phyloP scores from a whole-genome alignment of 2,329 filamentous ascomycete species.

The Penicillium sp. region DNA sequence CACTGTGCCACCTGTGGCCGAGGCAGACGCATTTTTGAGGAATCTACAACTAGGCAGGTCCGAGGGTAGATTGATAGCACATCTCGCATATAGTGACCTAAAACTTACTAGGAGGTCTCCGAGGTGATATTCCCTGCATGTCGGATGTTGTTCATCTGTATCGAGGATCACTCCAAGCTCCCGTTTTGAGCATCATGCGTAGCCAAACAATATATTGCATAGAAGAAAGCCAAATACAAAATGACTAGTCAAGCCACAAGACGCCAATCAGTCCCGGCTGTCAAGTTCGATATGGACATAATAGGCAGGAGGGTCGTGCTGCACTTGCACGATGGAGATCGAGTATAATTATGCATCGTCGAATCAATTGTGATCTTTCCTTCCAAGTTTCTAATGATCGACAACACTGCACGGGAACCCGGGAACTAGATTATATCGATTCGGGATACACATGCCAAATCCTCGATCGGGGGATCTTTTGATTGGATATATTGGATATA shows the following conservation, averaged over 20 bases:
- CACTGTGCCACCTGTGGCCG: background rate
- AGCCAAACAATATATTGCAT: background rate
- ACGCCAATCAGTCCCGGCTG: background rate
- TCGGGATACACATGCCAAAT: too few relatives aligned
- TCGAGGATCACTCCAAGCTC: background rate
- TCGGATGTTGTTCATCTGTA: background rate
- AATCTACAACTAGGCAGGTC: background rate
- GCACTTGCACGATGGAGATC: background rate
- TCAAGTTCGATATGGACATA: background rate
- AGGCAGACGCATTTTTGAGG: background rate
- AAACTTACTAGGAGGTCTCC: background rate
- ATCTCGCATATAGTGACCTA: background rate
- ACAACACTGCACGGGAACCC: slow-evolving; percentile 6
- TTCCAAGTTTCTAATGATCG: background rate
- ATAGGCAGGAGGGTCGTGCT: background rate
- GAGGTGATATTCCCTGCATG: background rate
- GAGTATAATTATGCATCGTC: background rate
- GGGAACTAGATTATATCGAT: slow-evolving; percentile 9
- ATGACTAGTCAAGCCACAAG: background rate
- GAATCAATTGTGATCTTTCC: background rate
- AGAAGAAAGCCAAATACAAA: background rate
- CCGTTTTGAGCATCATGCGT: background rate
- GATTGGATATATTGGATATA: background rate
- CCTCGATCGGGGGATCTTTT: background rate
- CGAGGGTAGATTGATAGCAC: background rate